Evolutionary conservation across 2,329 filamentous ascomycete genomes (phyloP), one percentile per base, ranked within the genome.

Genomic region (Cadophora sp.): DNA sequence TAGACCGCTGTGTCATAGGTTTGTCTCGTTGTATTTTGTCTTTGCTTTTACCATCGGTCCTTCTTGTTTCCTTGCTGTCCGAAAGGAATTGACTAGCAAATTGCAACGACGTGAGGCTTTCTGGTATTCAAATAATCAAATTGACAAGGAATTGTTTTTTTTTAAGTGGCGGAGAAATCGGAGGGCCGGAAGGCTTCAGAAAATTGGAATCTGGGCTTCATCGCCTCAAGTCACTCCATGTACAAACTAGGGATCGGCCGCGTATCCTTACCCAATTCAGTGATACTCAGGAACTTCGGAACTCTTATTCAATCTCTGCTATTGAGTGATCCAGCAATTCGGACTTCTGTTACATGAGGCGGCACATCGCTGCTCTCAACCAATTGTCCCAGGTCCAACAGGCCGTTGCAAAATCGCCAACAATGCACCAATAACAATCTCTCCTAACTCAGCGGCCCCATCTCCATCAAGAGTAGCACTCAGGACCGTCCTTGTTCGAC

Each of bases 401-500:
- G 58, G 58, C 11, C 16, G 34, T 37, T 46, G 22, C 34, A 61
- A 46, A 7, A 64, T 37, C 4, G 51, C 61, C 24, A 60, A 43
- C 29, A 67, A 24, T 60, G 53, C 43, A 60, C 37, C n/a, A 16
- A 37, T 24, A 31, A 67, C 26, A 24, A 19, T 16, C 11, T 29
- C 27, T 12, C 61, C 53, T 5, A 65, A 12, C 5, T 24, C 51
- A 3, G 9, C 19, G 11, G 60, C 11, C 37, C 61, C 40, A 29
- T 22, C 43, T 12, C 16, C 24, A 60, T 50, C 29, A 24, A 60
- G 22, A 16, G n/a, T 46, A 2, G 40, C 37, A 19, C 24, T 59
- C 48, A 62, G 11, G n/a, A 68, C 56, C 37, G 34, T 58, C 8
- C 19, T 62, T 16, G 29, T 63, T 9, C 14, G 34, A 40, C 63